Evolutionary conservation across 805 yeast species (phyloP).

Genomic region (Teunomyces cretensis): DNA sequence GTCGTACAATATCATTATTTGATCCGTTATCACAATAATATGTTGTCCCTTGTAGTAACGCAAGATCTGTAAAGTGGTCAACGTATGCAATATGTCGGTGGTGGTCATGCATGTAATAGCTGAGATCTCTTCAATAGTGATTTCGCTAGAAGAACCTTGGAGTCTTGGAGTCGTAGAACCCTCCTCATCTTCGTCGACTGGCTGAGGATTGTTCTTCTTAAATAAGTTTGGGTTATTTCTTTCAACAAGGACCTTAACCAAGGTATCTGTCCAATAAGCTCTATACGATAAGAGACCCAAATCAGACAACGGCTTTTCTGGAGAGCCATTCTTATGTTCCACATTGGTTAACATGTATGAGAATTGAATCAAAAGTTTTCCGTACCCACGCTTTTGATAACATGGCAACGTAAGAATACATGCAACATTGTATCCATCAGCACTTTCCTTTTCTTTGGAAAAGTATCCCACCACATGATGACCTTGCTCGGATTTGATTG

Average conservation of each 20-base stretch:
- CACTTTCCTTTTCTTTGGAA: slow-evolving; percentile 94
- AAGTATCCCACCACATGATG: slow-evolving; percentile 96
- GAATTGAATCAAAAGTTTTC: slow-evolving; percentile 87
- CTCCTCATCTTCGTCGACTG: slow-evolving; percentile 13
- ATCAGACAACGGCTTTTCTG: slow-evolving; percentile 96
- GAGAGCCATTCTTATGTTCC: slow-evolving; percentile 92
- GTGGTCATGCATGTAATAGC: slow-evolving; percentile 91
- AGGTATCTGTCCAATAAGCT: slow-evolving; percentile 94
- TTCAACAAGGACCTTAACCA: slow-evolving; percentile 72
- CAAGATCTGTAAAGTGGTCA: slow-evolving; percentile 86
- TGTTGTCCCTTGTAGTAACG: slow-evolving; percentile 96
- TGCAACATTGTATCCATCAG: slow-evolving; percentile 93
- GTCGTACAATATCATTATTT: slow-evolving; percentile 73
- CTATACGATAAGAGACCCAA: slow-evolving; percentile 90
- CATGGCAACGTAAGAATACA: slow-evolving; percentile 96
- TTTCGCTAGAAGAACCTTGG: slow-evolving; percentile 37
- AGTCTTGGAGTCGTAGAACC: slow-evolving; percentile 19
- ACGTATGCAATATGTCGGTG: slow-evolving; percentile 89
- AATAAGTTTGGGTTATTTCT: slow-evolving; percentile 39
- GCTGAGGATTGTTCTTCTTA: slow-evolving; percentile 36
- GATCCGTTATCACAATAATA: slow-evolving; percentile 80
- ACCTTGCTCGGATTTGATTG: slow-evolving; percentile 82
- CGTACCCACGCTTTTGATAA: slow-evolving; percentile 93
- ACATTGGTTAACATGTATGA: slow-evolving; percentile 86
- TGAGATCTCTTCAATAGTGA: slow-evolving; percentile 89